Evolutionary conservation across 495 filamentous ascomycete genomes (phyloP), one percentile per base, ranked within the genome.

Genomic region (Neurospora cerealis): DNA sequence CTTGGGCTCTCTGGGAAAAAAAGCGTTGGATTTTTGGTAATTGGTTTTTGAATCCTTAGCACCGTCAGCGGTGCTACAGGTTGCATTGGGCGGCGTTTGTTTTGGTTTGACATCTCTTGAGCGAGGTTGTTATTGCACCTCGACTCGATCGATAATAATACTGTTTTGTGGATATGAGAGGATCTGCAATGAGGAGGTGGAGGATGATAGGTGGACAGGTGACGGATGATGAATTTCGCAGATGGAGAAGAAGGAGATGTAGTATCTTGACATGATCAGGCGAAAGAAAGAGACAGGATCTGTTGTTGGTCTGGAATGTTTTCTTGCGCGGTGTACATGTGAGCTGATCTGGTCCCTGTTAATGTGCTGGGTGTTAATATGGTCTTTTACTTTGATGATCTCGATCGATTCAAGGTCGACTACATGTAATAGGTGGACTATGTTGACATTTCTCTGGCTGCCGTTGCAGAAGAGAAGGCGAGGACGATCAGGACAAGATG

Each of bases 11-110:
- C 21, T 11, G 60, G 46, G 17, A 70, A 48, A 48, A 74, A 71
- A 21, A 71, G 38, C 54, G 40, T 44, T 69, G 41, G 46, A 44
- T 32, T 71, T 62, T 71, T 69, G 24, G 54, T 70, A 39, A 40
- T 39, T 72, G 21, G 46, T 36, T 74, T 17, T 62, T 15, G 13
- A 34, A 34, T 62, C 54, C 54, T 34, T 62, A 34, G 54, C 28
- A 62, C 54, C 54, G 28, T 34, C 54, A 34, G 32, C 44, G 34
- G 32, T 74, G 60, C 48, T 34, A 54, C 38, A 34, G 70, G 70
- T 62, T 72, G 76, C 76, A 77, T 77, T 77, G 74, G 74, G 72
- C 72, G 76, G 76, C 76, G 76, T 77, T 75, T 60, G 21, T 42
- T 21, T 66, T 42, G 70, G 6, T 37, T 72, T 60, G 48, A 46